phyloP scores from a whole-genome alignment of 306 rosid species.

The Dicorynia guianensis region DNA sequence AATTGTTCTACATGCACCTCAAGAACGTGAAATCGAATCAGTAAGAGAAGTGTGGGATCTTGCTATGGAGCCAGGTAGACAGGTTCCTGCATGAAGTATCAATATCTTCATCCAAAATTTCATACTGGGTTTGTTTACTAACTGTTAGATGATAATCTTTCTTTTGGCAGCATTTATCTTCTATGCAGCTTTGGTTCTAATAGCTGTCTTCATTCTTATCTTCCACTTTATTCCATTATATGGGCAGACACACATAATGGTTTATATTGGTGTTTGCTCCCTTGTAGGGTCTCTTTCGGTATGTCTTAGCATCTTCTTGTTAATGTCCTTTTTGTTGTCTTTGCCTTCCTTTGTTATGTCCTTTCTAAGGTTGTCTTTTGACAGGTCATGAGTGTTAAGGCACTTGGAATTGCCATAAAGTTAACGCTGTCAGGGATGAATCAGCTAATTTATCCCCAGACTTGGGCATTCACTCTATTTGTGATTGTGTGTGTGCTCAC shows the following conservation, averaged over 20 bases:
- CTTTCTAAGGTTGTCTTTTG: slow-evolving; percentile 45
- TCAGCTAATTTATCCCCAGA: slow-evolving; percentile 91
- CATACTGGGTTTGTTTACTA: slow-evolving; percentile 28
- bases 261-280: slow-evolving; percentile 96
- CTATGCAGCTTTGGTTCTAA: slow-evolving; percentile 80
- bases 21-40: slow-evolving; percentile 87
- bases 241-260: slow-evolving; percentile 99
- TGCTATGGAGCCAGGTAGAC: slow-evolving; percentile 98
- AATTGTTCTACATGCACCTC: slow-evolving; percentile 98
- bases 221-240: slow-evolving; percentile 84
- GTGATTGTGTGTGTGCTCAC: slow-evolving; percentile 90
- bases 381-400: slow-evolving; percentile 99
- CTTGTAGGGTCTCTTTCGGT: slow-evolving; percentile 99
- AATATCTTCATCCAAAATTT: slow-evolving; percentile 20
- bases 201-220: slow-evolving; percentile 80
- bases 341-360: slow-evolving; percentile 37
- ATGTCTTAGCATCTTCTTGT: slow-evolving; percentile 46
- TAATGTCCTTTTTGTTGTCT: slow-evolving; percentile 28
- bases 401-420: slow-evolving; percentile 97
- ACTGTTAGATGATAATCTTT: slow-evolving; percentile 33
- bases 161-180: slow-evolving; percentile 80
- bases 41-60: slow-evolving; percentile 96
- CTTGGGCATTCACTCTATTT: slow-evolving; percentile 88
- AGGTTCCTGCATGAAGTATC: slow-evolving; percentile 23
- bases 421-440: slow-evolving; percentile 92